Evolutionary conservation across 352 stramenopile species (phyloP), one percentile per base, ranked within the genome.

Genomic region (Globisporangium parvum): DNA sequence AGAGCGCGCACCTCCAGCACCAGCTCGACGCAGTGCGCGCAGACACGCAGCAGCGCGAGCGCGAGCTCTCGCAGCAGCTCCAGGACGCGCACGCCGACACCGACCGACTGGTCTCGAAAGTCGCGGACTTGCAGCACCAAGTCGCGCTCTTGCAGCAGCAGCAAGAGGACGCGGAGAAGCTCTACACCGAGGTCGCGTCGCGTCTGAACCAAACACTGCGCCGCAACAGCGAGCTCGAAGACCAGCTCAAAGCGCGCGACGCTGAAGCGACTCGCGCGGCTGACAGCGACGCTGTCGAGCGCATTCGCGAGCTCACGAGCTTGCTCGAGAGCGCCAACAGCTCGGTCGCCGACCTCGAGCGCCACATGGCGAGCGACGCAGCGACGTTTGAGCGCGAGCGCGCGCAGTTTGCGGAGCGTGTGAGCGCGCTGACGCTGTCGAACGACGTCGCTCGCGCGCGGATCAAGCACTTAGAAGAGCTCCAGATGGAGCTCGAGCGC

Each of bases 181-280:
- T 78, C 31, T 84, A 87, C 35, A n/a, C 73, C 26, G 77, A 86
- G 50, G 63, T 81, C 10, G 66, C 77, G n/a, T 77, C 75, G 4
- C 77, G 75, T 40, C 55, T 88, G 3, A 84, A 87, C 47, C 75
- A 82, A 46, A 78, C 65, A 21, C 62, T 80, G 15, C 65, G 78
- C 15, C 53, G 61, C 41, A 75, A 69, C 31, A 51, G 61, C 24
- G 59, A 69, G 3, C 41, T 69, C 2, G 58, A 69, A 33, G 33
- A 39, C n/a, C 45, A 51, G 3, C 53, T 65, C 6, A 24, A 40
- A 50, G 47, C 44, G 15, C 49, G 47, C 1, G 52, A 53, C 1
- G n/a, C 20, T 23, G 39, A 37, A 8, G 10, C 23, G 1, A 26
- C 24, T 8, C 0, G 6, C 10, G 8, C 12, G 3, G 20, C 26